These are phyloP conservation scores for Yamadazyma dendronema DNA, from an alignment of 1,139 yeast species.

Conservation along the genomic window DNA sequence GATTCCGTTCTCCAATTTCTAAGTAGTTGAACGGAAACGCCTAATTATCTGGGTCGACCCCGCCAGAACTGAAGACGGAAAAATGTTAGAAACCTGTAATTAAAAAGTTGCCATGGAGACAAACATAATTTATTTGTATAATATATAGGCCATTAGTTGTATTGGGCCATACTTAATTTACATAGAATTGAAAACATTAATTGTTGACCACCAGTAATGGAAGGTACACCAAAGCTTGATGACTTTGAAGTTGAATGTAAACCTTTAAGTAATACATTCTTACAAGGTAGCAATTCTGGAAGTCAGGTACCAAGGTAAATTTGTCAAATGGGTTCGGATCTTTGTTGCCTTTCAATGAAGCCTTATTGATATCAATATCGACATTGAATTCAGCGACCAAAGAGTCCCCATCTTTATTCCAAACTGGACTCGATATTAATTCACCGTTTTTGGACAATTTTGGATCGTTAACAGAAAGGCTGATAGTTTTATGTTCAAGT, in stretches of 20 bases:
- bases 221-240: conserved; percentile 27
- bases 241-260: conserved; percentile 27
- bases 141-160: no score
- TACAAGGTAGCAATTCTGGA: conserved; percentile 37
- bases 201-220: conserved; percentile 25
- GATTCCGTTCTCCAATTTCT: no score
- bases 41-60: no score
- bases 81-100: no score
- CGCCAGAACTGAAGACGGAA: no score
- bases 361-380: conserved; percentile 8
- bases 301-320: conserved; percentile 37
- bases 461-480: conserved; percentile 15
- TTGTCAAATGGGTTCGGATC: conserved; percentile 11
- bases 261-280: conserved; percentile 36
- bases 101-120: no score
- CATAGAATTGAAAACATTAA: no score
- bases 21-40: no score
- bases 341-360: conserved; percentile 4
- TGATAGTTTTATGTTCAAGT: conserved; percentile 27
- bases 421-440: conserved; percentile 2
- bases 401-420: conserved; percentile 6
- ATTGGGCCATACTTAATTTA: no score
- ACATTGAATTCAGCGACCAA: conserved; percentile 8
- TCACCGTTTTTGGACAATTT: conserved; percentile 6
- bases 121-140: no score